These are phyloP conservation scores for Waltergamsia citrina DNA, from an alignment of 2,329 filamentous ascomycete genomes.

Conservation along the genomic window DNA sequence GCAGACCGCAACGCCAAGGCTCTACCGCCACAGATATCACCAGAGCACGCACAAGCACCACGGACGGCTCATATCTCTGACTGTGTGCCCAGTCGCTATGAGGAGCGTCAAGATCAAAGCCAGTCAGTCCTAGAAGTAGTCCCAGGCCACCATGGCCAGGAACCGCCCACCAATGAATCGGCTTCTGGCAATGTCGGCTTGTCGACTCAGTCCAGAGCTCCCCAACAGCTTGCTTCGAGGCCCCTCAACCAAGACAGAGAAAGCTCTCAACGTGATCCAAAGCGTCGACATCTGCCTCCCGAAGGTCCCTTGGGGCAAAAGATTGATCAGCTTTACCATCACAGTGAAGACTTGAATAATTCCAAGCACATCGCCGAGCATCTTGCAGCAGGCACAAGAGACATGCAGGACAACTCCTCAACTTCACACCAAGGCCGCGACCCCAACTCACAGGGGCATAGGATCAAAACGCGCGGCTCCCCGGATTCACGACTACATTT, in stretches of 20 bases:
- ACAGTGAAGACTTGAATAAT: conserved; percentile 22
- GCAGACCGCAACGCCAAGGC: conserved; percentile 15
- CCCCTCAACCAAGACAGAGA: too few species aligned
- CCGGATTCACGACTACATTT: too few species aligned
- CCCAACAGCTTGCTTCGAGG: neutral
- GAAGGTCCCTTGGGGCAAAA: conserved; percentile 11
- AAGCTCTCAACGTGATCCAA: too few species aligned
- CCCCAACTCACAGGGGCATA: too few species aligned
- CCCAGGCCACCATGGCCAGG: conserved; percentile 5
- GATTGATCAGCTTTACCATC: conserved; percentile 19
- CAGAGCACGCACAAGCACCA: conserved; percentile 9
- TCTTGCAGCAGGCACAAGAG: conserved; percentile 13
- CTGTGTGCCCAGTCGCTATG: conserved; percentile 16
- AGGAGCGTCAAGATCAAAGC: too few species aligned
- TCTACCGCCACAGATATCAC: conserved; percentile 12
- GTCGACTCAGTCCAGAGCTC: neutral
- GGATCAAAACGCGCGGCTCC: too few species aligned
- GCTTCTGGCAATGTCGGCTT: too few species aligned
- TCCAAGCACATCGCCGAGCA: conserved; percentile 23
- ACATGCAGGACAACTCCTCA: neutral
- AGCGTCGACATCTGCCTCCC: too few species aligned
- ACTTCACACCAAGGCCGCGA: neutral
- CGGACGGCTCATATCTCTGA: conserved; percentile 15
- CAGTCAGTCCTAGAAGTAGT: too few species aligned
- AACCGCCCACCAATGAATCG: too few species aligned